These are phyloP conservation scores for Ciborinia camelliae DNA, from an alignment of 2,329 filamentous ascomycete species.

Conservation along the genomic window DNA sequence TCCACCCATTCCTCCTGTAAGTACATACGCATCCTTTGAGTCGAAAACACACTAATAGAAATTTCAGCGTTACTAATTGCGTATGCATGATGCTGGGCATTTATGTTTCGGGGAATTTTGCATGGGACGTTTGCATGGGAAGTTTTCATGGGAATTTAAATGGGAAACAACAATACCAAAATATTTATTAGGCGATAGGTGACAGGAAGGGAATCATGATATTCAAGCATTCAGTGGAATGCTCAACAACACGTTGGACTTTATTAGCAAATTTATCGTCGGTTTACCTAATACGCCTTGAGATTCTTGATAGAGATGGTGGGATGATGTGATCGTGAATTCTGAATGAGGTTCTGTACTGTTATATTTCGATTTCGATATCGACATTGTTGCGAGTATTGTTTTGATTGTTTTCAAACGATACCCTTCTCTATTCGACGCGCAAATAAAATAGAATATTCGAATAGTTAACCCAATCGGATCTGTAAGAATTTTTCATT, in stretches of 20 bases:
- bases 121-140: not conserved
- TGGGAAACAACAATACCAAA: not conserved
- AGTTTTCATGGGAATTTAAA: not conserved
- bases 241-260: not conserved
- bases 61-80: slow-evolving; percentile 9
- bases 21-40: not conserved
- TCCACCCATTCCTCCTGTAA: slow-evolving; percentile 12
- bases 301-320: not conserved
- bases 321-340: not conserved
- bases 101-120: not conserved
- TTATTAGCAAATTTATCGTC: slow-evolving; percentile 2
- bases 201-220: slow-evolving; percentile 3
- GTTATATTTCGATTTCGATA: not conserved
- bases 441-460: not conserved
- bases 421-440: too few relatives aligned
- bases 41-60: not conserved
- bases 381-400: not conserved
- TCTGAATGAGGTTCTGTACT: not conserved
- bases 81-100: not conserved
- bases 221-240: not conserved
- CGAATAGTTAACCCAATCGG: not conserved
- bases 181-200: not conserved
- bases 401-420: not conserved
- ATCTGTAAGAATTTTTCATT: not conserved
- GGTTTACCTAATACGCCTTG: not conserved